Percentiles rank a stretch among this genome's conserved stretches.
phyloP scores from a whole-genome alignment of 352 stramenopile genomes.

The Blastocystis sp. region DNA sequence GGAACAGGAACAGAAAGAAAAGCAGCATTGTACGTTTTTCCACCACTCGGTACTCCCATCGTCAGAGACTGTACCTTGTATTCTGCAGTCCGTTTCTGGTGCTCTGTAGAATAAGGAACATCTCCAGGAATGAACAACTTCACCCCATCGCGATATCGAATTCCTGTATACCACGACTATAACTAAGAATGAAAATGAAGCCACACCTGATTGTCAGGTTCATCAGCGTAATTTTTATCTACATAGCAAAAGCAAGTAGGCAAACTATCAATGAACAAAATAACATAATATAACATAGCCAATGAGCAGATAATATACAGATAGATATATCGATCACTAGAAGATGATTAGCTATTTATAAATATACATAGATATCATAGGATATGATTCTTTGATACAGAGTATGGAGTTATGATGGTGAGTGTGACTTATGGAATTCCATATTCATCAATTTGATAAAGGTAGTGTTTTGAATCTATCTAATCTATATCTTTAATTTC shows the following conservation, averaged over 20 bases:
- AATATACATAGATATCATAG: neutral
- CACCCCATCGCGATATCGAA: neutral
- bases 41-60: neutral
- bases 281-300: neutral
- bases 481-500: too few species aligned
- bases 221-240: neutral
- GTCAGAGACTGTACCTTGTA: conserved; percentile 11
- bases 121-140: conserved; percentile 29
- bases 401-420: too few species aligned
- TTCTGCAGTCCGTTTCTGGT: conserved; percentile 12
- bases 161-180: conserved; percentile 39
- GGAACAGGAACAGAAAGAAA: conserved; percentile 5
- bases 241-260: neutral
- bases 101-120: neutral
- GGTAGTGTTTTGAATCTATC: neutral
- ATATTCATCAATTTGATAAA: neutral
- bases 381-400: neutral
- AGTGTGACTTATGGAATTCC: neutral
- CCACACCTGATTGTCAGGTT: neutral
- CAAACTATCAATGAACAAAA: neutral
- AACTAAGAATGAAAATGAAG: neutral
- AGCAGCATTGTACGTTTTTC: neutral
- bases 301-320: neutral
- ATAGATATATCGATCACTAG: neutral
- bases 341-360: neutral